Percentiles rank a stretch among this genome's conserved stretches.
phyloP scores from a whole-genome alignment of 192 early-diverging fungal species.

The Linnemannia hyalina region DNA sequence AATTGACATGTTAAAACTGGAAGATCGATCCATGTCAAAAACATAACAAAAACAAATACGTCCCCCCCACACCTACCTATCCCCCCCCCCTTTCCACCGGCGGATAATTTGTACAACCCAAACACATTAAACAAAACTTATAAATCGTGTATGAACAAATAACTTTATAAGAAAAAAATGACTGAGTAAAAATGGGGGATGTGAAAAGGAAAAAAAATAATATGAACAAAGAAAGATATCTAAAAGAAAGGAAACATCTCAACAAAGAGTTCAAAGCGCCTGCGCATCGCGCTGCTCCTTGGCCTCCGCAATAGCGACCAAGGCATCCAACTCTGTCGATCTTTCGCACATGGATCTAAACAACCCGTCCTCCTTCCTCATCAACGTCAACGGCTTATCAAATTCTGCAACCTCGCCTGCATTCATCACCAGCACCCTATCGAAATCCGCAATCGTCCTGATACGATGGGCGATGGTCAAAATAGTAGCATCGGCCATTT shows the following conservation, averaged over 20 bases:
- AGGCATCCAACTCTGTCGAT: conserved; percentile 82
- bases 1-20: neutral
- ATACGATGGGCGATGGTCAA: conserved; percentile 91
- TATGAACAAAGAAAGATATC: neutral
- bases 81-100: neutral
- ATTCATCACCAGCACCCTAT: conserved; percentile 75
- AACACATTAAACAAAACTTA: neutral
- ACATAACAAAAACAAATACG: neutral
- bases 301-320: conserved; percentile 74
- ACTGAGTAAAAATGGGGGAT: neutral
- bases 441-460: conserved; percentile 82
- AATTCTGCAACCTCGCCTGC: conserved; percentile 84
- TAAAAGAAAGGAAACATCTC: neutral
- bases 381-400: conserved; percentile 82
- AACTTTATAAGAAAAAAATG: neutral
- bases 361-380: conserved; percentile 70
- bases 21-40: neutral
- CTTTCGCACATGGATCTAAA: conserved; percentile 87
- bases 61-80: neutral
- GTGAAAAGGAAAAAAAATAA: neutral
- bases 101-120: neutral
- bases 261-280: neutral
- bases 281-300: conserved; percentile 33
- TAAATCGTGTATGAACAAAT: neutral
- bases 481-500: conserved; percentile 78